Evolutionary conservation across 768 basidiomycete species (phyloP), one percentile per base, ranked within the genome.

Genomic region (Daedaleopsis sinensis): DNA sequence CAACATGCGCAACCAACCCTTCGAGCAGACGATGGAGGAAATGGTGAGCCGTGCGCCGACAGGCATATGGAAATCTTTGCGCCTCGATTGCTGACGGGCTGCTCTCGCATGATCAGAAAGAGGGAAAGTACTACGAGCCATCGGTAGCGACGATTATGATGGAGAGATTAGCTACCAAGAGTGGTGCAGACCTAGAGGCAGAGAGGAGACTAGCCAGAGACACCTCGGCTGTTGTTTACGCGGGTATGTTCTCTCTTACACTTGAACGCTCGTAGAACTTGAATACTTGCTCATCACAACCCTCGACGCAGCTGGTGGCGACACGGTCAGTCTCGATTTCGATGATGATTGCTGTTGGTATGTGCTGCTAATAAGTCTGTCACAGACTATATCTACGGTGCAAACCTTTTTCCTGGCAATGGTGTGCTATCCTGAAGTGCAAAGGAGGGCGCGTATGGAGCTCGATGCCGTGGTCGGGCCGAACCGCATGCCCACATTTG

Each of bases 341-440:
- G 2, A 36, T 24, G 27, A 35, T 8, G 9, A 8, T 5, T 18
- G 23, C 23, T 5, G 5, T 7, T 32, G 27, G 27, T 7, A 32
- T 32, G 5, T 0, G 18, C 10, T 39, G 47, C 51, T 56, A 0
- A 49, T 19, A 0, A 9, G 1, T 3, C 1, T 13, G 16, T 23
- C 27, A 9, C 46, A 72, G 72, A 71, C 68, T 1, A 66, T 62
- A 19, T 62, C 67, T 7, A 59, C 65, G 11, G 49, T 68, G 18
- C 59, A 61, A 21, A 64, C 56, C 11, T 72, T 67, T 58, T 62
- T 61, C 36, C 46, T 61, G 32, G 66, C 63, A 0, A 66, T 68
- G 64, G 52, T 57, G 2, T 54, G 61, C 55, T 58, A 62, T 42
- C 67, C 64, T 5, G 62, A 64, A n/a, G 65, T 68, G 3, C 64